phyloP scores from a whole-genome alignment of 495 filamentous ascomycete genomes.

The Neurospora africana region DNA sequence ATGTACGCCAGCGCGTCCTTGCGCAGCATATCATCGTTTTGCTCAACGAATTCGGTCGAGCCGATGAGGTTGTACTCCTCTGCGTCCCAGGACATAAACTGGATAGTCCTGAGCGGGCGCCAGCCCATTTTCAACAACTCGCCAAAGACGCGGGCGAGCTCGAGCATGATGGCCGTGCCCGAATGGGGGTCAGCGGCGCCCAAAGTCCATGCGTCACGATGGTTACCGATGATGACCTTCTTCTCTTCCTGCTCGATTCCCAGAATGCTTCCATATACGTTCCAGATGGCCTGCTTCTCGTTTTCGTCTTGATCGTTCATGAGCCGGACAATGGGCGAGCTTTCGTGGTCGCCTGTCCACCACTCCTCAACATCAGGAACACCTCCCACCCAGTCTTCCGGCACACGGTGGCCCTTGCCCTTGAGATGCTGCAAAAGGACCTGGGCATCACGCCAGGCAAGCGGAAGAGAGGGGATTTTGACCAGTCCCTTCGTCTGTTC shows the following conservation, averaged over 20 bases:
- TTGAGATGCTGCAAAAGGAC: conserved; percentile 65
- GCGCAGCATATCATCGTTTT: conserved; percentile 68
- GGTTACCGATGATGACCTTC: conserved; percentile 83
- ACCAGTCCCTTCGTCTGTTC: conserved; percentile 63
- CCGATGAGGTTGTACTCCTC: conserved; percentile 90
- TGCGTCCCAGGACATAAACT: conserved; percentile 92
- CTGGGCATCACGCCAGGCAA: conserved; percentile 83
- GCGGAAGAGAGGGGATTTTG: conserved; percentile 77
- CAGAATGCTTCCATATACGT: conserved; percentile 69
- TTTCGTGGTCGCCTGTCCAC: conserved; percentile 67
- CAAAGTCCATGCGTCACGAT: conserved; percentile 88
- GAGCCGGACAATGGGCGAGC: conserved; percentile 70
- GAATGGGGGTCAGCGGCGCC: conserved; percentile 78
- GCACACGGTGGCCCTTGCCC: conserved; percentile 61
- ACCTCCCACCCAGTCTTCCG: conserved; percentile 65
- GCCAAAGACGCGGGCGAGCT: conserved; percentile 75
- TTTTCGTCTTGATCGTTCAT: conserved; percentile 80
- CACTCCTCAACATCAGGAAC: conserved; percentile 60
- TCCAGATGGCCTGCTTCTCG: conserved; percentile 77
- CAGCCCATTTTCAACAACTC: conserved; percentile 65
- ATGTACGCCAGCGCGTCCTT: conserved; percentile 73
- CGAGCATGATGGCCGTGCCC: conserved; percentile 83
- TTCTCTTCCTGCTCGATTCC: conserved; percentile 79
- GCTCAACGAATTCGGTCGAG: conserved; percentile 91
- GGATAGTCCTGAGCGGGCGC: conserved; percentile 84